A percentile compares a stretch with the other conserved stretches of the same genome.
phyloP scores from a whole-genome alignment of 495 filamentous ascomycete genomes.

The Daldinia caldariorum region DNA sequence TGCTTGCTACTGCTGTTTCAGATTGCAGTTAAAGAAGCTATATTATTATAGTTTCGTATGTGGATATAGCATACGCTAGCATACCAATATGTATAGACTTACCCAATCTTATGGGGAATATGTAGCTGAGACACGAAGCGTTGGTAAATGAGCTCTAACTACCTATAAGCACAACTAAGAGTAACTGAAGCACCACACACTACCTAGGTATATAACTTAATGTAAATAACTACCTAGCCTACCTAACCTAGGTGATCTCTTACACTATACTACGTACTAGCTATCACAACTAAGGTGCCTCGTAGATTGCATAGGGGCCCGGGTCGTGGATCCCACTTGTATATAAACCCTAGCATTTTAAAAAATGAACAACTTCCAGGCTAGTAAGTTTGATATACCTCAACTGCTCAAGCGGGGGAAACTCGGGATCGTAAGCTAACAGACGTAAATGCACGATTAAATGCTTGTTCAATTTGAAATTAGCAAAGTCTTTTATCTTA shows the following conservation, averaged over 20 bases:
- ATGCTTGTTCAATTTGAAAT: conserved; percentile 6
- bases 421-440: conserved; percentile 32
- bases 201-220: background rate
- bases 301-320: conserved; percentile 29
- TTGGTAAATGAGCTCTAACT: conserved; percentile 21
- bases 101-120: background rate
- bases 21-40: conserved; percentile 22
- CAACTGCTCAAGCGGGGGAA: conserved; percentile 23
- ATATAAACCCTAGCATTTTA: conserved; percentile 25
- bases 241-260: no score
- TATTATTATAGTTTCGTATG: conserved; percentile 13
- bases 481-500: background rate
- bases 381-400: conserved; percentile 3
- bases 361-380: conserved; percentile 27
- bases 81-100: conserved; percentile 9
- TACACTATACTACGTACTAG: background rate
- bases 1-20: conserved; percentile 34
- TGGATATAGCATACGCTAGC: conserved; percentile 15
- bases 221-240: background rate
- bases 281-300: conserved; percentile 6
- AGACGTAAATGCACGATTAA: background rate
- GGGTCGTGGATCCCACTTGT: conserved; percentile 23
- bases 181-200: conserved; percentile 1
- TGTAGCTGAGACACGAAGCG: conserved; percentile 27
- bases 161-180: conserved; percentile 24